phyloP scores from a whole-genome alignment of 306 rosid genomes.

The Spatholobus suberectus region DNA sequence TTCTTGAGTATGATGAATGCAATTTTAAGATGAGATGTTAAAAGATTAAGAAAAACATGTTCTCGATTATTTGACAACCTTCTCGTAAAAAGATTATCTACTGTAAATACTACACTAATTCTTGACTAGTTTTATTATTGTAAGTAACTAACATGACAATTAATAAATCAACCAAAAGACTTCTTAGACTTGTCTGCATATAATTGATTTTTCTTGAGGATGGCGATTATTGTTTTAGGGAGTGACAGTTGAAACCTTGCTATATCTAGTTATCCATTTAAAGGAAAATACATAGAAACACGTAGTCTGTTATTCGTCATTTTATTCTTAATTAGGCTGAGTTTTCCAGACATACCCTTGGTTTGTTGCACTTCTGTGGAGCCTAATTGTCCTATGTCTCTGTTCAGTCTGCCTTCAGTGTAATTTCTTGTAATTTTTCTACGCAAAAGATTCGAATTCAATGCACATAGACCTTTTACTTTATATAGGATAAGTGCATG shows the following conservation, averaged over 20 bases:
- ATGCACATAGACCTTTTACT: neutral
- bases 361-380: neutral
- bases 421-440: neutral
- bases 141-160: neutral
- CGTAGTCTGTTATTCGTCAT: neutral
- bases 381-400: neutral
- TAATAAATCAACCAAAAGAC: neutral
- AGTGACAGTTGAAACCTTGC: neutral
- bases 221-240: neutral
- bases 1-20: neutral
- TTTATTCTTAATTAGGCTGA: neutral
- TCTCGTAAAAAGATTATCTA: neutral
- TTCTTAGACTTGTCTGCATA: neutral
- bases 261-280: neutral
- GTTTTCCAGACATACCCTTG: neutral
- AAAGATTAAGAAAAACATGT: neutral
- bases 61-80: slow-evolving; percentile 3
- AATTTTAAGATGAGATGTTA: neutral
- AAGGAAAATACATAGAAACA: neutral
- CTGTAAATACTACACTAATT: neutral
- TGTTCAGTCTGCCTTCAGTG: neutral
- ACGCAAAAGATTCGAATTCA: slow-evolving; percentile 8
- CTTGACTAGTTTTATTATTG: neutral
- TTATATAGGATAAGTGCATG: neutral
- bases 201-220: neutral